Conservation (phyloP, 805 yeast genomes). For the Starmerella davenportii region DNA sequence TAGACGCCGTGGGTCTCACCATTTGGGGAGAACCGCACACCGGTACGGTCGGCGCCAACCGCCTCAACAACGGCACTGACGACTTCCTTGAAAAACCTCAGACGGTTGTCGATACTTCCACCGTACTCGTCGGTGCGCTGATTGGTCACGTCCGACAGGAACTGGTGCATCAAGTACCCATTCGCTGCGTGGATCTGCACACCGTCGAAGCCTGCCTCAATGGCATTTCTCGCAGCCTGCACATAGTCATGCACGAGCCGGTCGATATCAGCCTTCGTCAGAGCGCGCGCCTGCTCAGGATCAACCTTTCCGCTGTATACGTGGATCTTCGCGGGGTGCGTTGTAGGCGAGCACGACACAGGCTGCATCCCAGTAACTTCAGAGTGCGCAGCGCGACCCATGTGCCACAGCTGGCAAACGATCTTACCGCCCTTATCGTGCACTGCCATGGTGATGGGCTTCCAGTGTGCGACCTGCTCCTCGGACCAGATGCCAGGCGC, state of each 20-base stretch:
- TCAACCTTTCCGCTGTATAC: slow-evolving; percentile 9
- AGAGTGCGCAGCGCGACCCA: slow-evolving; percentile 14
- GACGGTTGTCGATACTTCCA: slow-evolving; percentile 42
- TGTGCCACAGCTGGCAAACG: slow-evolving; percentile 12
- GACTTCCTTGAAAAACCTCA: slow-evolving; percentile 33
- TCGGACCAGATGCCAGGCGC: slow-evolving; percentile 20
- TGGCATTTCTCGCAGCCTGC: slow-evolving; percentile 35
- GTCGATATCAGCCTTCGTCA: slow-evolving; percentile 30
- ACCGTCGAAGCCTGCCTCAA: slow-evolving; percentile 40
- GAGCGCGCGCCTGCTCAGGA: slow-evolving; percentile 21
- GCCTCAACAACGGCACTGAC: slow-evolving; percentile 34
- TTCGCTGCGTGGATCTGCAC: slow-evolving; percentile 51
- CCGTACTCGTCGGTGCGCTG: slow-evolving; percentile 44
- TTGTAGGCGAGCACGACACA: slow-evolving; percentile 8
- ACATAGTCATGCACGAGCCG: slow-evolving; percentile 30
- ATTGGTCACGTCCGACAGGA: slow-evolving; percentile 30
- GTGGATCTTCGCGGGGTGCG: slow-evolving; percentile 2
- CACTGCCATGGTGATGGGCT: slow-evolving; percentile 21
- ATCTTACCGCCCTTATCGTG: slow-evolving; percentile 17
- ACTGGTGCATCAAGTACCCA: slow-evolving; percentile 36
- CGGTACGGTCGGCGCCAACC: slow-evolving; percentile 34
- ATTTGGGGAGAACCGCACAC: slow-evolving; percentile 26
- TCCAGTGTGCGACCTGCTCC: slow-evolving; percentile 22
- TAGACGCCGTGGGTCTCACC: slow-evolving; percentile 19
- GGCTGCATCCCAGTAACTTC: slow-evolving; percentile 9